Evolutionary conservation across 345 rosid species (phyloP).

Genomic region (Cardiospermum halicacabum): DNA sequence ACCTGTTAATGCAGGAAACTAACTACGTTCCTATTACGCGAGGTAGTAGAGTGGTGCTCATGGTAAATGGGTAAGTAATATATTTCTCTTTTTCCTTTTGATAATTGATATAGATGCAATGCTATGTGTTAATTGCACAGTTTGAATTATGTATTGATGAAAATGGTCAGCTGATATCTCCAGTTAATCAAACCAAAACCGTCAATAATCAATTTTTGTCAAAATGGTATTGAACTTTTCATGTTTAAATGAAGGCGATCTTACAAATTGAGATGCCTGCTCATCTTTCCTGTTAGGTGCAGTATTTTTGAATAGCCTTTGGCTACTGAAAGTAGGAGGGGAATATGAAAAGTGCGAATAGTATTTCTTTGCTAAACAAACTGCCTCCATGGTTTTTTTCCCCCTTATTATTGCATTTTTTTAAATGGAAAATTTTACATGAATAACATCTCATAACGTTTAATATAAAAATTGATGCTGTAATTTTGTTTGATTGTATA

Average conservation of each 20-base stretch:
- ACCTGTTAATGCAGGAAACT: slow-evolving; percentile 62
- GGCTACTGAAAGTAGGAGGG: no score
- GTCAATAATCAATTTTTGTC: neutral
- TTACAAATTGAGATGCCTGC: neutral
- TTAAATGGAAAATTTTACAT: neutral
- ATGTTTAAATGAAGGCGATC: neutral
- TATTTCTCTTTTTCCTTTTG: neutral
- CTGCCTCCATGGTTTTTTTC: no score
- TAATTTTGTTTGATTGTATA: no score
- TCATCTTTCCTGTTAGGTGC: neutral
- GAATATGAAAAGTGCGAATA: no score
- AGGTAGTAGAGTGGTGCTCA: slow-evolving; percentile 87
- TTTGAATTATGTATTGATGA: neutral
- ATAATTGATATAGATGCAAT: neutral
- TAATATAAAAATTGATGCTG: no score
- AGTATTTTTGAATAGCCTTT: no score
- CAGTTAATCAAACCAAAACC: neutral
- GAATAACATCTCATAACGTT: no score
- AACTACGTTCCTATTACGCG: slow-evolving; percentile 89
- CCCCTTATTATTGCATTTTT: no score
- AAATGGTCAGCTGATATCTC: neutral
- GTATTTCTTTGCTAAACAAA: no score
- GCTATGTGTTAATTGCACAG: neutral
- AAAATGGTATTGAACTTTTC: neutral
- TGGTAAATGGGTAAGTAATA: slow-evolving; percentile 83